phyloP scores from a whole-genome alignment of 306 rosid genomes.

The Fagus crenata region DNA sequence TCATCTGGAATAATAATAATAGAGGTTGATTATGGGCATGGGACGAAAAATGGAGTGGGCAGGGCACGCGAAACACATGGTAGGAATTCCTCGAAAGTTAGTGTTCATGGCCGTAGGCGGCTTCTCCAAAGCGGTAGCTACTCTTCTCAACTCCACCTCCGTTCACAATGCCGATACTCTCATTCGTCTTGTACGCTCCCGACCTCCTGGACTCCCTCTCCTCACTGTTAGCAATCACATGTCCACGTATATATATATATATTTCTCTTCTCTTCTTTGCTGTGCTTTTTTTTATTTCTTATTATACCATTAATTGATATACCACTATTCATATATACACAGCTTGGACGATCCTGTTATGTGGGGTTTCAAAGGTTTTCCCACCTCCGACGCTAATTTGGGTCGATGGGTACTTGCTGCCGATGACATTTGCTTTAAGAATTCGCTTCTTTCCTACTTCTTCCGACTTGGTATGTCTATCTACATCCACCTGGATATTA shows the following conservation, averaged over 20 bases:
- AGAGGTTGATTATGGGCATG: slow-evolving; percentile 26
- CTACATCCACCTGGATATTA: background rate
- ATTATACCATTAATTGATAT: no score
- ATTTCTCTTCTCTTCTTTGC: background rate
- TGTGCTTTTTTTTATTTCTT: background rate
- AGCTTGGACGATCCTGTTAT: slow-evolving; percentile 81
- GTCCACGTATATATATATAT: slow-evolving; percentile 51
- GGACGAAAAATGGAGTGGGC: slow-evolving; percentile 79
- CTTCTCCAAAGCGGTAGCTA: slow-evolving; percentile 60
- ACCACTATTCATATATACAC: background rate
- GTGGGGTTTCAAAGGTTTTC: slow-evolving; percentile 91
- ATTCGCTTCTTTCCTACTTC: slow-evolving; percentile 50
- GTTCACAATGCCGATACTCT: slow-evolving; percentile 80
- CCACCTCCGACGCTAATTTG: slow-evolving; percentile 45
- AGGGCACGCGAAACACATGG: slow-evolving; percentile 46
- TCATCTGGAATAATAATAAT: background rate
- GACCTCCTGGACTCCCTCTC: slow-evolving; percentile 81
- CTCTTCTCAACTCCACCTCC: slow-evolving; percentile 59
- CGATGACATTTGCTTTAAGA: slow-evolving; percentile 79
- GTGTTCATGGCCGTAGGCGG: slow-evolving; percentile 60
- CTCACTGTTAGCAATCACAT: slow-evolving; percentile 91
- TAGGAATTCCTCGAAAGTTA: slow-evolving; percentile 64
- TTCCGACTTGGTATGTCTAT: slow-evolving; percentile 62
- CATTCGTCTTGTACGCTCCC: slow-evolving; percentile 58
- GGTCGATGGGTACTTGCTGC: slow-evolving; percentile 89